Percentiles rank a stretch among this genome's conserved stretches.
Conservation (phyloP, 2,329 filamentous ascomycete species). For the Colletotrichum sp. region DNA sequence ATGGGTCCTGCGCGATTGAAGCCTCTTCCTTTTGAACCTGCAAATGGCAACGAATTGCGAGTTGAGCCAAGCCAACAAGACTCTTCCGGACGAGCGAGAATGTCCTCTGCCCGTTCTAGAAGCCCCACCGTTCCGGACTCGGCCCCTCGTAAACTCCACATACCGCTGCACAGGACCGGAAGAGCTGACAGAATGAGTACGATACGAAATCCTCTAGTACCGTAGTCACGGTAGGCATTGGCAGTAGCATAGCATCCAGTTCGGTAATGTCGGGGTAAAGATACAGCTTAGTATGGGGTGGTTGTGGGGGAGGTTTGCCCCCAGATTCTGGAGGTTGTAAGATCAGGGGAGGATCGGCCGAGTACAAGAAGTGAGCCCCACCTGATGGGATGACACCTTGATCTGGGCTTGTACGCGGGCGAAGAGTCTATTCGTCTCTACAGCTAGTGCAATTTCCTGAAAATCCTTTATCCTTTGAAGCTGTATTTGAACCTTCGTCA, state of each 20-base stretch:
- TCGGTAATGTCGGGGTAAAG: constrained; percentile 8
- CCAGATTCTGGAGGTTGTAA: not conserved
- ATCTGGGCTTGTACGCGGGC: not conserved
- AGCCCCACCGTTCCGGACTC: not conserved
- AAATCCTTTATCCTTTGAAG: not conserved
- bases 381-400: not conserved
- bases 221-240: not conserved
- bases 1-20: not conserved
- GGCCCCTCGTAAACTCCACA: not conserved
- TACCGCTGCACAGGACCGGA: not conserved
- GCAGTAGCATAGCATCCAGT: not conserved
- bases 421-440: not conserved
- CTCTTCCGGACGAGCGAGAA: not conserved
- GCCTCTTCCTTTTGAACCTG: not conserved
- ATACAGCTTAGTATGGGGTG: constrained; percentile 1
- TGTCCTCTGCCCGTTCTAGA: not conserved
- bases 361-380: not conserved
- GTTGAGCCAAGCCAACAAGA: not conserved
- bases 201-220: not conserved
- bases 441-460: not conserved
- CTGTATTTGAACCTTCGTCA: not conserved
- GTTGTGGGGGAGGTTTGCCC: not conserved
- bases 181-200: not conserved
- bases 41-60: rapidly evolving
- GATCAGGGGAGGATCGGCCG: not conserved